These are phyloP conservation scores for Myriosclerotinia scirpicola DNA, from an alignment of 2,329 filamentous ascomycete species.

Conservation along the genomic window DNA sequence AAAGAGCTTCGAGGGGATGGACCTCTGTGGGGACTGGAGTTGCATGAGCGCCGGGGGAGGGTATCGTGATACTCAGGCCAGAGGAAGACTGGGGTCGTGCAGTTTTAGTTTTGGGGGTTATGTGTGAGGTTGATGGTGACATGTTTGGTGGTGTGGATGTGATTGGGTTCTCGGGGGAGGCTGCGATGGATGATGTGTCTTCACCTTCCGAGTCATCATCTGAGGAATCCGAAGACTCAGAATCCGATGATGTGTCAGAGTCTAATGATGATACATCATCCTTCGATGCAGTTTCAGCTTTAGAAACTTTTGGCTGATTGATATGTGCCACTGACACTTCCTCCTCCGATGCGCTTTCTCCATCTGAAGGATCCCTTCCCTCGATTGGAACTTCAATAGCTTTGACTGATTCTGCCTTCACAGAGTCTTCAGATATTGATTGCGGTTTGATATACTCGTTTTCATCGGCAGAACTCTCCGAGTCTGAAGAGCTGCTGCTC, in stretches of 20 bases:
- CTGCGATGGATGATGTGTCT: slow-evolving; percentile 20
- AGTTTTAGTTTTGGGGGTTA: slow-evolving; percentile 16
- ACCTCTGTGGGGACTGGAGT: slow-evolving; percentile 49
- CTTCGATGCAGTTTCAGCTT: slow-evolving; percentile 13
- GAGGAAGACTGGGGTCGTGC: slow-evolving; percentile 47
- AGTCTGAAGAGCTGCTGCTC: slow-evolving; percentile 14
- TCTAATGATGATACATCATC: slow-evolving; percentile 18
- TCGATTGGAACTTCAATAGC: not conserved
- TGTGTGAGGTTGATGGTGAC: slow-evolving; percentile 16
- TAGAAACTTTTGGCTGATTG: slow-evolving; percentile 5
- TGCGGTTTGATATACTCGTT: slow-evolving; percentile 11
- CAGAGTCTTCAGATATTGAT: not conserved
- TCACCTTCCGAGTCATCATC: slow-evolving; percentile 19
- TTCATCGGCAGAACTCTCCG: slow-evolving; percentile 19
- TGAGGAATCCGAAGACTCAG: slow-evolving; percentile 29
- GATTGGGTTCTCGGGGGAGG: slow-evolving; percentile 24
- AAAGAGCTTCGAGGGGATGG: slow-evolving; percentile 89
- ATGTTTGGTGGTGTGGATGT: slow-evolving; percentile 28
- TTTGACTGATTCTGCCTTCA: slow-evolving; percentile 4
- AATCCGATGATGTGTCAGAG: slow-evolving; percentile 34
- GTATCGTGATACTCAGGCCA: slow-evolving; percentile 53
- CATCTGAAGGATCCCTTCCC: not conserved
- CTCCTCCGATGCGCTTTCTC: slow-evolving; percentile 1
- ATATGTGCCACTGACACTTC: not conserved
- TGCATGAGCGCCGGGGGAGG: slow-evolving; percentile 45